Evolutionary conservation across 2,329 filamentous ascomycete genomes (phyloP).

Genomic region (Colletotrichum liaoningense): DNA sequence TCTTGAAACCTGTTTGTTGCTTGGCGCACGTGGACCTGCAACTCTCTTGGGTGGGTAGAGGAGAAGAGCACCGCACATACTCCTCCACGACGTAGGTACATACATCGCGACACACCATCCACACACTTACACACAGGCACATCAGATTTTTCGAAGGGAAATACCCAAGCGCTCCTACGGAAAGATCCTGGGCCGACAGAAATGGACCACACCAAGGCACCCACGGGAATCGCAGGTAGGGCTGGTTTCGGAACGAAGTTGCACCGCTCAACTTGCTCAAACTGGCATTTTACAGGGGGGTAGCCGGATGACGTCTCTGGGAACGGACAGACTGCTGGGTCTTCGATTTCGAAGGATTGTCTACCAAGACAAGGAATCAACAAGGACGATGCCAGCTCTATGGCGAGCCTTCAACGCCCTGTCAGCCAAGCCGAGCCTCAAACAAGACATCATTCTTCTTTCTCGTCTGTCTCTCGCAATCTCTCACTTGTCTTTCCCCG

Average conservation of each 20-base stretch:
- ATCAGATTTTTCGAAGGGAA: neutral
- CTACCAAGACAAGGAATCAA: neutral
- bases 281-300: slow-evolving; percentile 5
- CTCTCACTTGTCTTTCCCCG: neutral
- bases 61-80: neutral
- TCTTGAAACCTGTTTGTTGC: slow-evolving; percentile 32
- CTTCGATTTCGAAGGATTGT: neutral
- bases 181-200: slow-evolving; percentile 25
- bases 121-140: neutral
- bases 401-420: neutral
- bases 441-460: neutral
- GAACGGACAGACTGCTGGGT: neutral
- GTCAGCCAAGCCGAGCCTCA: neutral
- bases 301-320: slow-evolving; percentile 10
- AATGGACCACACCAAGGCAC: neutral
- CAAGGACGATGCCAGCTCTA: neutral
- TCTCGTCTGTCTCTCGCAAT: neutral
- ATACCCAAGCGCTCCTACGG: slow-evolving; percentile 28
- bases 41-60: neutral
- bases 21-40: slow-evolving; percentile 34
- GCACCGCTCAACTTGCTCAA: slow-evolving; percentile 6
- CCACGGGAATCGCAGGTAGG: neutral
- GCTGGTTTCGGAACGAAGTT: slow-evolving; percentile 23
- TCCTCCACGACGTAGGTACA: neutral
- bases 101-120: neutral